These are phyloP conservation scores for Rhododendron ferrugineum DNA, from an alignment of 148 eudicot genomes.

Conservation along the genomic window DNA sequence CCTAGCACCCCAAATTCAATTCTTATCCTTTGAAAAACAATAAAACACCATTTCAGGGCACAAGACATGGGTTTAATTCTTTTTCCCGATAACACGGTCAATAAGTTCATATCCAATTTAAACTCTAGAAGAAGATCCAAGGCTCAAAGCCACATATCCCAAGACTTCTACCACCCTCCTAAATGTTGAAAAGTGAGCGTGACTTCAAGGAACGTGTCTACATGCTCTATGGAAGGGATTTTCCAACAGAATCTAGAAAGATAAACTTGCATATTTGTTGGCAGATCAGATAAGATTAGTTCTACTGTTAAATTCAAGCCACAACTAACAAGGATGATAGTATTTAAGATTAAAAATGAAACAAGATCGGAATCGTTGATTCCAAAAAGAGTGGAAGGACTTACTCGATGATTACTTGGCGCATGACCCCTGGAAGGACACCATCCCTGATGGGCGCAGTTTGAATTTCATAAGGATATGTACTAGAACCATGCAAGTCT, in stretches of 20 bases:
- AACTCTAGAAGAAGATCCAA: slow-evolving; percentile 5
- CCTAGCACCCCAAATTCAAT: neutral
- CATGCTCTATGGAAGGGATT: neutral
- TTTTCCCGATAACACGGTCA: neutral
- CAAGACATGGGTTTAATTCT: neutral
- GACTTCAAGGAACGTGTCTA: neutral
- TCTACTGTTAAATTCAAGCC: neutral
- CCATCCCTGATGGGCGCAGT: slow-evolving; percentile 78
- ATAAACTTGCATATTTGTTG: neutral
- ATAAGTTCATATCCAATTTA: neutral
- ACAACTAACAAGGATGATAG: neutral
- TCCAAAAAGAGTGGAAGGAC: slow-evolving; percentile 17
- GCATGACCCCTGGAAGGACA: slow-evolving; percentile 87
- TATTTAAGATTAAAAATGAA: neutral
- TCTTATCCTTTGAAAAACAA: neutral
- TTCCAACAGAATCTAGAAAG: neutral
- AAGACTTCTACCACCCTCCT: neutral
- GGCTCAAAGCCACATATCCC: neutral
- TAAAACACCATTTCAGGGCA: neutral
- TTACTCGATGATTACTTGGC: slow-evolving; percentile 73
- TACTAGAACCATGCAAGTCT: neutral
- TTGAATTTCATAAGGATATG: slow-evolving; percentile 58
- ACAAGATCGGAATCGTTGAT: neutral
- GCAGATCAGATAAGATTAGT: neutral
- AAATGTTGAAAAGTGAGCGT: neutral